A percentile compares a stretch with the other conserved stretches of the same genome.
Conservation (phyloP, 805 yeast species). For the Candida mattraensis region DNA sequence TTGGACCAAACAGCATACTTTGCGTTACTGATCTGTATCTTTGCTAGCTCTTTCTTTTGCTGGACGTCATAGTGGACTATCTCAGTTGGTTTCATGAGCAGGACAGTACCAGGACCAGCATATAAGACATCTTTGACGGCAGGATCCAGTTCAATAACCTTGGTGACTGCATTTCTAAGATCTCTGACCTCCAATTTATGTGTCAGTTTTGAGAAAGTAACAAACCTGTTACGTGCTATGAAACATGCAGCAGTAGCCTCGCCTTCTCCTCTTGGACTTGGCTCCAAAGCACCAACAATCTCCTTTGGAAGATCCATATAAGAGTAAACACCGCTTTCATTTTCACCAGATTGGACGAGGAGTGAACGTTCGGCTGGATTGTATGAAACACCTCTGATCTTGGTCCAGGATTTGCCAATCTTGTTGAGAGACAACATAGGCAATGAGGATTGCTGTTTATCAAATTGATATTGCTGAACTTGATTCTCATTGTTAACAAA, state of each 20-base stretch:
- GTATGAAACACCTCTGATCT: constrained; percentile 80
- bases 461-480: constrained; percentile 75
- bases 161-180: constrained; percentile 77
- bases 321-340: constrained; percentile 66
- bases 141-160: constrained; percentile 66
- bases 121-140: constrained; percentile 68
- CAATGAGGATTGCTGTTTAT: constrained; percentile 59
- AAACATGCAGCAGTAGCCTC: constrained; percentile 84
- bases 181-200: constrained; percentile 81
- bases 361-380: constrained; percentile 91
- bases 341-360: constrained; percentile 76
- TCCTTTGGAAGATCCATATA: constrained; percentile 79
- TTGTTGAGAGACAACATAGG: constrained; percentile 84
- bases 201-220: constrained; percentile 64
- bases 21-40: constrained; percentile 69
- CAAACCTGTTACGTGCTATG: constrained; percentile 93
- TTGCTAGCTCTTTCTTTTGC: constrained; percentile 77
- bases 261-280: constrained; percentile 76
- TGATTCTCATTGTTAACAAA: constrained; percentile 84
- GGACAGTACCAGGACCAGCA: constrained; percentile 82
- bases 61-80: constrained; percentile 90
- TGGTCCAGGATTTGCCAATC: constrained; percentile 82
- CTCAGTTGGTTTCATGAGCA: constrained; percentile 67
- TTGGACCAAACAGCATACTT: constrained; percentile 88
- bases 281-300: constrained; percentile 91